phyloP scores from a whole-genome alignment of 148 eudicot genomes.

The Limonium bicolor region DNA sequence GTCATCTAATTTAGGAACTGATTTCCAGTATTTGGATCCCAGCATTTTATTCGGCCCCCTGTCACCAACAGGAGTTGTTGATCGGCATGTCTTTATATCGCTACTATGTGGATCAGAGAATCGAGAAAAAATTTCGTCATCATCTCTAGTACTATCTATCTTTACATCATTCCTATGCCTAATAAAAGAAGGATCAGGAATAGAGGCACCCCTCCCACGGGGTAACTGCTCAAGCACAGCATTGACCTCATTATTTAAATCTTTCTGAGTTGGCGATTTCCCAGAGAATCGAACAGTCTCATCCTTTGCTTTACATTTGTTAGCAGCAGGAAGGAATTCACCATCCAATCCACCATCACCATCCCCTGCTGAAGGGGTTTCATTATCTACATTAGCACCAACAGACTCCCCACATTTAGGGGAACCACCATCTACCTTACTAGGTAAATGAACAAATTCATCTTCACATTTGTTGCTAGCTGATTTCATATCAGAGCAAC shows the following conservation, averaged over 20 bases:
- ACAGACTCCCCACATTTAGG: conserved; percentile 25
- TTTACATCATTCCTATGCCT: background rate
- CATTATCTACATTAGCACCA: conserved; percentile 23
- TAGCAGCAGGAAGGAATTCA: conserved; percentile 16
- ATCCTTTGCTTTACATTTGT: conserved; percentile 20
- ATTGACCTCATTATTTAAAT: too few relatives aligned
- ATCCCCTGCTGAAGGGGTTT: conserved; percentile 18
- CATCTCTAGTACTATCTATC: too few relatives aligned
- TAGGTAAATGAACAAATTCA: conserved; percentile 11
- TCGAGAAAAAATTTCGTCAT: too few relatives aligned
- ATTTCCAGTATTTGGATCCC: too few relatives aligned
- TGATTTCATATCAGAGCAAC: conserved; percentile 23
- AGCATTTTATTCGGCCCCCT: too few relatives aligned
- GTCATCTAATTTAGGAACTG: too few relatives aligned
- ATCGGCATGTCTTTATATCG: too few relatives aligned
- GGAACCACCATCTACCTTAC: conserved; percentile 25
- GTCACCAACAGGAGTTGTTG: too few relatives aligned
- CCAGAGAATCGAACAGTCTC: too few relatives aligned
- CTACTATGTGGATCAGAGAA: too few relatives aligned
- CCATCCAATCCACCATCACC: conserved; percentile 20
- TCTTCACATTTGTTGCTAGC: conserved; percentile 14
- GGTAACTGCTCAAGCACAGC: too few relatives aligned
- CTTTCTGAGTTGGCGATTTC: too few relatives aligned
- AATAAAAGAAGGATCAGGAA: background rate
- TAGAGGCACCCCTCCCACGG: background rate